Evolutionary conservation across 2,329 filamentous ascomycete species (phyloP), one percentile per base, ranked within the genome.

Genomic region (Lomentospora prolificans): DNA sequence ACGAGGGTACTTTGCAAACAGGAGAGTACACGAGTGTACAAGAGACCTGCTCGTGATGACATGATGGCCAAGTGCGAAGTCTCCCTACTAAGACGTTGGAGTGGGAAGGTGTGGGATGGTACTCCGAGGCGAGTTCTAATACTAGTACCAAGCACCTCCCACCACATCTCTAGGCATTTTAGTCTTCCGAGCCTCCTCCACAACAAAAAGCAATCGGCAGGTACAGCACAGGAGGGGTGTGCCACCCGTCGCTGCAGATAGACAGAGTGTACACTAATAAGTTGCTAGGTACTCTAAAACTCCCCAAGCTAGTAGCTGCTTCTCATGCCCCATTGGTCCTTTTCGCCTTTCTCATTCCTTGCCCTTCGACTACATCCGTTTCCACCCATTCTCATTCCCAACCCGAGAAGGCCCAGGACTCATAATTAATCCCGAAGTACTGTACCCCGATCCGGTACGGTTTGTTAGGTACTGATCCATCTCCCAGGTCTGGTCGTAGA

Each of bases 171-270:
- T 41, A 14, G 36, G 19, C 36, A 22, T 9, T 48, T 48, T 22
- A 10, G 17, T 22, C 44, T 22, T 25, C 17, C 4, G 12, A 22
- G 19, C 22, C 50, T 9, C 50, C 30, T 51, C 50, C 27, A 51
- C 27, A 33, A 41, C 22, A 25, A 53, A 53, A 53, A 53, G 51
- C 51, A 53, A 53, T 41, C 51, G 51, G 51, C 51, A 53, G 51
- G 51, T 39, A 53, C 51, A 39, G 24, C 19, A 48, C 10, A 25
- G 22, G 17, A 48, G 44, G 12, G 44, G 22, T 48, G 44, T 48
- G 17, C 44, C 44, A 48, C 19, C 44, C 41, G 41, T 39, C n/a
- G 5, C 41, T 46, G n/a, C 5, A 46, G 22, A 25, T 48, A 22
- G 24, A 22, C 19, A 12, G 44, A 22, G 12, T 17, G 19, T 22